phyloP scores from a whole-genome alignment of 176 grass and related monocot genomes.

The Panicum miliaceum region DNA sequence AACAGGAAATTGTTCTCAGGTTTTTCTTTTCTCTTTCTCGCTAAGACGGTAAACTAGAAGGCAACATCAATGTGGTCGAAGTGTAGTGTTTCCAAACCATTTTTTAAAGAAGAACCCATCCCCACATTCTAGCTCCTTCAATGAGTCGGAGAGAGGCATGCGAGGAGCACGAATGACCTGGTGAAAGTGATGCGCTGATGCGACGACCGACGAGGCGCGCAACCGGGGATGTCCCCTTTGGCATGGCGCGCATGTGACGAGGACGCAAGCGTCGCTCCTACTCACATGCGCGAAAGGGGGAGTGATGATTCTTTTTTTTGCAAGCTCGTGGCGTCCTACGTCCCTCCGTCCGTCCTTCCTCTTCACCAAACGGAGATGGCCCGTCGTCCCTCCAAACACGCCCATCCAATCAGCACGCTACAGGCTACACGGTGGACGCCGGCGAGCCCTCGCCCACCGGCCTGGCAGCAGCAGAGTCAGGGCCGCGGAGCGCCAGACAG shows the following conservation, averaged over 20 bases:
- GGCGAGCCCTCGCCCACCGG: slow-evolving; percentile 13
- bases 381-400: slow-evolving; percentile 3
- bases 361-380: slow-evolving; percentile 28
- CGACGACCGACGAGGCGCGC: slow-evolving; percentile 9
- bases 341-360: neutral
- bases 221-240: slow-evolving; percentile 28
- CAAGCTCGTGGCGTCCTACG: slow-evolving; percentile 4
- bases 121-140: neutral
- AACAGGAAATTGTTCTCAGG: neutral
- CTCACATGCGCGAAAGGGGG: slow-evolving; percentile 47
- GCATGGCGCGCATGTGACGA: slow-evolving; percentile 32
- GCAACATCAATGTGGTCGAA: neutral
- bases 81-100: neutral
- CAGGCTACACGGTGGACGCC: neutral
- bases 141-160: neutral
- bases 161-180: slow-evolving; percentile 2
- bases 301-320: slow-evolving; percentile 37
- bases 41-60: neutral
- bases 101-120: neutral
- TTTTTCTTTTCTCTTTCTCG: neutral
- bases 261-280: slow-evolving; percentile 32
- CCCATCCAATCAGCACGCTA: neutral
- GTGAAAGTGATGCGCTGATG: slow-evolving; percentile 30
- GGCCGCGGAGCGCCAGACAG: slow-evolving; percentile 51
- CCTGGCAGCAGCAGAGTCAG: neutral